Evolutionary conservation across 768 basidiomycete genomes (phyloP), one percentile per base, ranked within the genome.

Genomic region (Rickenella mellea): DNA sequence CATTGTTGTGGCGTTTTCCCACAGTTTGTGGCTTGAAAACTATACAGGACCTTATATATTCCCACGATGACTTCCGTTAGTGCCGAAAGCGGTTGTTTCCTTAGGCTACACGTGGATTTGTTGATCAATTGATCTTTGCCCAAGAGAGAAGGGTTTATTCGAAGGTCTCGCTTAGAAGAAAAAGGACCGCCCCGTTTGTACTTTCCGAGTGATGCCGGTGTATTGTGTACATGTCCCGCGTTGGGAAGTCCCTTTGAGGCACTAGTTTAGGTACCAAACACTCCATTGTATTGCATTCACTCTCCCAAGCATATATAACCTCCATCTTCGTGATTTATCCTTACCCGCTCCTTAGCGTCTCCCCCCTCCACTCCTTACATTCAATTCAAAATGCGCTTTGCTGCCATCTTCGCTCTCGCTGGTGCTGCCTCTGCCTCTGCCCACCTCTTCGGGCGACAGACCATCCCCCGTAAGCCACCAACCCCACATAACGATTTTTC

Each of bases 361-460:
- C 44, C 40, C 39, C 44, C 44, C 40, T 41, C 35, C 43, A 14
- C 27, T 44, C 49, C 43, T 36, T 48, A 27, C 24, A 30, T 41
- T 42, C 39, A 27, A 8, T 36, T 42, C 49, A 70, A 37, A 42
- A 83, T 83, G 80, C 78, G 70, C 57, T 71, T 73, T 66, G 58
- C 70, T 45, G 30, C 67, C 49, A 55, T 62, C 45, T 28, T 57
- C 43, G 49, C 65, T 55, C 56, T 70, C 55, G 56, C 64, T 45
- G 54, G 63, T 49, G 59, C 64, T 52, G 59, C 67, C 51, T 61
- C 66, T 35, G 62, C 57, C 41, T 58, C 62, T 37, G 65, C 71
- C 37, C 36, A 36, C 26, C 51, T 63, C 42, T 66, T 69, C 31
- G 28, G 37, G 27, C 45, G 40, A n/a, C 47, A 44, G 29, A 40